Evolutionary conservation across 192 early-diverging fungal genomes (phyloP), one percentile per base, ranked within the genome.

Genomic region (Chytriomyces sp.): DNA sequence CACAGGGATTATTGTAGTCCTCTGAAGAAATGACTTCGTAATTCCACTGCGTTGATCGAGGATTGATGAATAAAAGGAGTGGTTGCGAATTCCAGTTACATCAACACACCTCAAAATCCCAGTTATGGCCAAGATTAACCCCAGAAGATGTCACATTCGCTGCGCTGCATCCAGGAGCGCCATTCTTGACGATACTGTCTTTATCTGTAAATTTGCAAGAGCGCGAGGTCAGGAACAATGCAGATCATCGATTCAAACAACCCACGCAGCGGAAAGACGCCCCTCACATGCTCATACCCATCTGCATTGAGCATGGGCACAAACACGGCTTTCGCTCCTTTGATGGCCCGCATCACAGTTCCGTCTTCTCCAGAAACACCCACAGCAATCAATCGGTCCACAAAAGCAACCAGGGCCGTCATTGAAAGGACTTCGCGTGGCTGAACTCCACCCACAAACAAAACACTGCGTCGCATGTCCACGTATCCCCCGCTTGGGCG

Each of bases 271-370:
- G 61, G 67, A 45, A 24, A 70, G 9, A 72, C 64, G 60, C 62
- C 59, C 16, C 77, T 59, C 61, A 78, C 46, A 8, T 64, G 16
- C 45, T 79, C 78, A 47, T 65, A 80, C 6, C 79, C 79, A 20
- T 80, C 79, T 45, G 74, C 66, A 71, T 80, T 80, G 18, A 76
- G 49, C 11, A 80, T 71, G n/a, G 79, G 79, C 0, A 76, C 74
- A 5, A 80, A 16, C 9, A 80, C 67, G 16, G 61, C n/a, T 8
- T 46, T 23, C 2, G 72, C 13, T 1, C n/a, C 16, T 23, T 74
- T 64, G 16, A 64, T 7, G 16, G 72, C 61, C 7, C 5, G 60
- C 16, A 74, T 20, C 18, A 26, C 60, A 43, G 23, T 6, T 18
- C 63, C 46, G 47, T 64, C 61, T 44, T 45, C 18, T 50, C 13